These are phyloP conservation scores for Pythium myriotylum DNA, from an alignment of 352 stramenopile species.

Conservation along the genomic window DNA sequence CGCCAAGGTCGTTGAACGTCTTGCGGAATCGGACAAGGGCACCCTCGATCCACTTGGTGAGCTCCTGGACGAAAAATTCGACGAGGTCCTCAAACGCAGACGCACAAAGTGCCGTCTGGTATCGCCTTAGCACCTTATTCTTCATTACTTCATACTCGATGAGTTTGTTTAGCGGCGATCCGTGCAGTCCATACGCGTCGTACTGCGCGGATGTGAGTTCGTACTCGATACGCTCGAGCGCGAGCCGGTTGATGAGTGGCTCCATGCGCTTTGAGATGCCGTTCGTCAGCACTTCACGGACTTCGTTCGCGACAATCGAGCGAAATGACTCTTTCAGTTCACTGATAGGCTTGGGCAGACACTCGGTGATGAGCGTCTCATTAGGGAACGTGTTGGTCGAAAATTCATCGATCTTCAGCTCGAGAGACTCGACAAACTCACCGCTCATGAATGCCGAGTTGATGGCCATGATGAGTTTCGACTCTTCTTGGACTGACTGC, in stretches of 20 bases:
- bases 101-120: slow-evolving; percentile 55
- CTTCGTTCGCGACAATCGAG: slow-evolving; percentile 73
- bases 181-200: slow-evolving; percentile 57
- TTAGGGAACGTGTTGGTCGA: slow-evolving; percentile 47
- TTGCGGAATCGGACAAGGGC: slow-evolving; percentile 58
- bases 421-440: slow-evolving; percentile 65
- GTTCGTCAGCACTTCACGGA: slow-evolving; percentile 59
- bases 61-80: slow-evolving; percentile 55
- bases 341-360: slow-evolving; percentile 67
- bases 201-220: slow-evolving; percentile 68
- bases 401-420: slow-evolving; percentile 62
- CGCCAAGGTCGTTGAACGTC: slow-evolving; percentile 78
- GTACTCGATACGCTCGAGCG: slow-evolving; percentile 63
- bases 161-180: slow-evolving; percentile 65
- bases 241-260: slow-evolving; percentile 43
- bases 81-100: slow-evolving; percentile 74
- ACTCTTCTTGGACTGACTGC: slow-evolving; percentile 60
- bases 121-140: slow-evolving; percentile 65
- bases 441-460: slow-evolving; percentile 84
- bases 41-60: slow-evolving; percentile 60
- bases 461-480: slow-evolving; percentile 87
- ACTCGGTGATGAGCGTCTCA: slow-evolving; percentile 67
- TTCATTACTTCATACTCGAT: slow-evolving; percentile 72
- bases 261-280: slow-evolving; percentile 50
- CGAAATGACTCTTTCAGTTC: slow-evolving; percentile 74